Conservation (phyloP, 2,329 filamentous ascomycete genomes). For the Fusarium agapanthi region DNA sequence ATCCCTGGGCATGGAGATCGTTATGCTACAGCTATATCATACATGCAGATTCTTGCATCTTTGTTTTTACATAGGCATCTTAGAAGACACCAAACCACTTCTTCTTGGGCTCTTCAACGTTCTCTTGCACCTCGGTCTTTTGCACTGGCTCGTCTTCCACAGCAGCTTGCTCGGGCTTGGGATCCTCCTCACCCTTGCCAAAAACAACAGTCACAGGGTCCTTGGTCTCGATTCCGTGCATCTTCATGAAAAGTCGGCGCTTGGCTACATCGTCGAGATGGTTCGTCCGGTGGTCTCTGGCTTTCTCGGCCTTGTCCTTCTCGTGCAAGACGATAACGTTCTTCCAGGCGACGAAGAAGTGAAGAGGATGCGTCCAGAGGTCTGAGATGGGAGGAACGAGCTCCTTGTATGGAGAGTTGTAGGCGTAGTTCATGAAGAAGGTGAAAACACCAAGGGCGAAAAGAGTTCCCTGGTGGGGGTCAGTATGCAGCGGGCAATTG, state of each 20-base stretch:
- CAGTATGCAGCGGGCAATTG: neutral
- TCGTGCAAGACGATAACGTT: slow-evolving; percentile 82
- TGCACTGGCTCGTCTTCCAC: slow-evolving; percentile 48
- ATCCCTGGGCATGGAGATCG: slow-evolving; percentile 13
- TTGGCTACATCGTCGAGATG: slow-evolving; percentile 88
- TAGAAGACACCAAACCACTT: slow-evolving; percentile 88
- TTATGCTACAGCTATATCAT: slow-evolving; percentile 32
- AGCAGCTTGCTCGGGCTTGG: slow-evolving; percentile 47
- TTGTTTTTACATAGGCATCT: slow-evolving; percentile 26
- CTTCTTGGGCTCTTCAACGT: slow-evolving; percentile 60
- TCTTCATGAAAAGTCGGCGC: slow-evolving; percentile 83
- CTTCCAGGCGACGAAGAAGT: slow-evolving; percentile 70
- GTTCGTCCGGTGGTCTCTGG: slow-evolving; percentile 75
- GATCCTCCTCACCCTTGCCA: slow-evolving; percentile 48
- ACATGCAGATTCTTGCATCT: slow-evolving; percentile 14
- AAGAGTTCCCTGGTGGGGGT: slow-evolving; percentile 66
- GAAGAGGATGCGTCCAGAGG: slow-evolving; percentile 74
- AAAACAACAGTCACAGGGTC: slow-evolving; percentile 61
- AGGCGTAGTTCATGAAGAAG: slow-evolving; percentile 80
- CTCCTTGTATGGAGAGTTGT: slow-evolving; percentile 80
- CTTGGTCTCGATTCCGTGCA: slow-evolving; percentile 79
- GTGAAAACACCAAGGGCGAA: slow-evolving; percentile 75
- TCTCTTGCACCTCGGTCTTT: slow-evolving; percentile 41
- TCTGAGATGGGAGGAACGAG: slow-evolving; percentile 77
- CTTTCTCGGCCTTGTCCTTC: slow-evolving; percentile 73